Evolutionary conservation across 257 asterid genomes (phyloP).

Genomic region (Misopates orontium): DNA sequence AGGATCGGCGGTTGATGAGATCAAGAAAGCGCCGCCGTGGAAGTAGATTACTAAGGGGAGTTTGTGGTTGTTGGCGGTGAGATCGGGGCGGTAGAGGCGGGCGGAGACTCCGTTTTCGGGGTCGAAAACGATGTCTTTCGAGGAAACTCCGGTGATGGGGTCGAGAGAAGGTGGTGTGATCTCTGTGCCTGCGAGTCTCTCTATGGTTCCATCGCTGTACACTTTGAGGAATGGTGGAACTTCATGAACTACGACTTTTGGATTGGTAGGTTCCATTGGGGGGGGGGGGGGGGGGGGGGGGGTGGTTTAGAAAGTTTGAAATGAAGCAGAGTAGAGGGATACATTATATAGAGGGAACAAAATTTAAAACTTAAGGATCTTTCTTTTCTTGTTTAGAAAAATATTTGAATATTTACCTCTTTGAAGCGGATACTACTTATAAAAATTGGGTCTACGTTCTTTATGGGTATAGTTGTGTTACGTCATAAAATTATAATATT

Average conservation of each 20-base stretch:
- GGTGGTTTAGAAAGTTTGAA: slow-evolving; percentile 2
- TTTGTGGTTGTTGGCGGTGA: slow-evolving; percentile 18
- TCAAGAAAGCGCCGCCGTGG: slow-evolving; percentile 79
- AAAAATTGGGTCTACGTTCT: no score
- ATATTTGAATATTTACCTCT: no score
- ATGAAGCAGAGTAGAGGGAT: neutral
- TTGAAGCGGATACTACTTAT: no score
- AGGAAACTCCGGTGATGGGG: slow-evolving; percentile 48
- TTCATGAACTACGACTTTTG: slow-evolving; percentile 39
- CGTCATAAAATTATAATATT: no score
- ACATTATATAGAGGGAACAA: neutral
- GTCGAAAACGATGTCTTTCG: slow-evolving; percentile 47
- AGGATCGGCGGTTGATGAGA: slow-evolving; percentile 58
- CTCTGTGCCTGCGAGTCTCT: slow-evolving; percentile 56
- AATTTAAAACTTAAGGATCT: no score
- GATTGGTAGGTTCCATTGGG: slow-evolving; percentile 36
- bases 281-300: neutral
- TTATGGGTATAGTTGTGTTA: no score
- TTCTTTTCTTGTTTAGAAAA: no score
- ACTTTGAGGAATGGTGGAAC: slow-evolving; percentile 58
- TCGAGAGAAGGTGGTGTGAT: slow-evolving; percentile 43
- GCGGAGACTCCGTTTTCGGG: slow-evolving; percentile 49
- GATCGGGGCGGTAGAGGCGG: slow-evolving; percentile 52
- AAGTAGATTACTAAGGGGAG: slow-evolving; percentile 69
- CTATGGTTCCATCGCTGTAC: slow-evolving; percentile 54